Evolutionary conservation across 257 asterid genomes (phyloP), one percentile per base, ranked within the genome.

Genomic region (Perilla frutescens): DNA sequence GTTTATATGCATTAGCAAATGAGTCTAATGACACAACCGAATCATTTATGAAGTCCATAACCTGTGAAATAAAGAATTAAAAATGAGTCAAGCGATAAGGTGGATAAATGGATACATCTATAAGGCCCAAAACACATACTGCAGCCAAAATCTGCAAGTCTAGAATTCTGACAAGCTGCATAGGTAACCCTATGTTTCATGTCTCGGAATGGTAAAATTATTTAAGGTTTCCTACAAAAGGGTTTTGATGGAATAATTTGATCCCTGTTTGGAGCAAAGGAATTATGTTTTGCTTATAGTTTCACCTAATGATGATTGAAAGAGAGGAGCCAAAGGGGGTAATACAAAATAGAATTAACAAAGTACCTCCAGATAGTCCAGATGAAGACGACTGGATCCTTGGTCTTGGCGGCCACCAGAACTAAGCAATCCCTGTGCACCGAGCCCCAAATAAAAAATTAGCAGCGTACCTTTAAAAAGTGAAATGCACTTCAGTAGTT

Each of bases 41-140:
- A 69, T 94, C 99, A 79, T 94, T 94, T 69, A 94, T 79, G 92
- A 91, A 94, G 84, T 91, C 99, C 96, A 94, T 91, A 68, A 91
- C 96, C 99, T 94, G 92, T 70, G 79, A 51, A 15, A 77, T 50
- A 61, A 71, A 49, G 49, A 51, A 64, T 50, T 53, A 53, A 54
- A 66, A 37, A 61, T 3, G 29, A 71, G 63, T 70, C 11, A 53
- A 54, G 34, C 60, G 45, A 44, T 67, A 51, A 51, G 71, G 40
- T 14, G 12, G 64, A 50, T 37, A 5, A 54, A 62, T 45, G 4
- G 39, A 71, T 5, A 54, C 29, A 31, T 55, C 67, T 53, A 59
- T n/a, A 55, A 50, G 70, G 47, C 59, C 79, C 9, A 47, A 71
- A 71, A 60, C 60, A 61, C 63, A 36, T 26, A 53, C 11, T 58